Evolutionary conservation across 805 yeast species (phyloP).

Genomic region (Wickerhamiella cacticola): DNA sequence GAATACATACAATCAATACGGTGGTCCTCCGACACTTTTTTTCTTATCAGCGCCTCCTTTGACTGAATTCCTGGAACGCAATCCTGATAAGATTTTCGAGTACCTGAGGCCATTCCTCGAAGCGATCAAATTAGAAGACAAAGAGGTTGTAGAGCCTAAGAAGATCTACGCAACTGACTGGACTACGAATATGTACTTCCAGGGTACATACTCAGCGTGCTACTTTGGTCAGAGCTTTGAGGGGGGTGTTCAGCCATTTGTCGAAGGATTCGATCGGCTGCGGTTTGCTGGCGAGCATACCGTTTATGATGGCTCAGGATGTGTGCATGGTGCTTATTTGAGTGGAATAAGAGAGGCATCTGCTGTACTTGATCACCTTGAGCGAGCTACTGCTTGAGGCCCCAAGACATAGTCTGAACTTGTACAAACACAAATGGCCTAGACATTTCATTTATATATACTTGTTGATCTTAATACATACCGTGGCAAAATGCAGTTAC

Average conservation of each 20-base stretch:
- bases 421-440: not conserved
- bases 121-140: constrained; percentile 23
- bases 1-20: constrained; percentile 40
- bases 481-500: too few relatives aligned
- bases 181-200: constrained; percentile 55
- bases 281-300: constrained; percentile 93
- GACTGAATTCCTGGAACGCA: constrained; percentile 44
- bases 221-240: constrained; percentile 58
- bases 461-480: not conserved
- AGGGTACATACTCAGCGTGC: constrained; percentile 71
- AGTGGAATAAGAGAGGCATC: constrained; percentile 55
- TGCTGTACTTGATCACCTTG: constrained; percentile 24
- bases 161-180: constrained; percentile 44
- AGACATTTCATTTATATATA: not conserved
- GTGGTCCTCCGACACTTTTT: constrained; percentile 39
- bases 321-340: constrained; percentile 82
- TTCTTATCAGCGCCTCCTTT: constrained; percentile 60
- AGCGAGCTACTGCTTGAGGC: not conserved
- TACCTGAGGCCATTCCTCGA: constrained; percentile 42
- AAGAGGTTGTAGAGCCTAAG: constrained; percentile 30
- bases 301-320: constrained; percentile 74
- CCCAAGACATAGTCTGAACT: too few relatives aligned
- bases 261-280: constrained; percentile 45
- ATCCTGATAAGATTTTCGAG: constrained; percentile 45
- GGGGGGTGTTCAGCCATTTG: constrained; percentile 46